phyloP scores from a whole-genome alignment of 139 green algal species.

The Picochlorum costavermella region DNA sequence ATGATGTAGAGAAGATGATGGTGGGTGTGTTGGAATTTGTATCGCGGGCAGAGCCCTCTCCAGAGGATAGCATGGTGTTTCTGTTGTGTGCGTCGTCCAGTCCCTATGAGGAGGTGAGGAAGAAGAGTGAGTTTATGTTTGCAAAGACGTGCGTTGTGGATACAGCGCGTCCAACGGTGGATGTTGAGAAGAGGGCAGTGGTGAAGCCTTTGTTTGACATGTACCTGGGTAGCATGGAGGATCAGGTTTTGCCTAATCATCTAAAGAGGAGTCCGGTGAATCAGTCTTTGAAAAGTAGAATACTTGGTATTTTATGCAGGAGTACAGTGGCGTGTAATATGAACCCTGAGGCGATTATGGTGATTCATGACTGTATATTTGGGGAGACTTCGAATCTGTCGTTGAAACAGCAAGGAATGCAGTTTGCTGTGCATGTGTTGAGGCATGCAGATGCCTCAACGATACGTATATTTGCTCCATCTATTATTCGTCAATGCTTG shows the following conservation, averaged over 20 bases:
- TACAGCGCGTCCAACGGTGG: slow-evolving; percentile 26
- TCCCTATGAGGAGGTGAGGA: slow-evolving; percentile 41
- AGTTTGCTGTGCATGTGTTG: slow-evolving; percentile 82
- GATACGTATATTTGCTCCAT: slow-evolving; percentile 46
- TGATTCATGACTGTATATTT: slow-evolving; percentile 46
- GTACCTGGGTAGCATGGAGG: slow-evolving; percentile 46
- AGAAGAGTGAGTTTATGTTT: slow-evolving; percentile 69
- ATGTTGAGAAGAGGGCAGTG: slow-evolving; percentile 54
- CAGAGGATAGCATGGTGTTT: slow-evolving; percentile 37
- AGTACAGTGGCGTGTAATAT: slow-evolving; percentile 65
- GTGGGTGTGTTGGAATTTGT: slow-evolving; percentile 71
- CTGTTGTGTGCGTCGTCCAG: slow-evolving; percentile 57
- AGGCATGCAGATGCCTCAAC: slow-evolving; percentile 54
- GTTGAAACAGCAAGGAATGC: slow-evolving; percentile 65
- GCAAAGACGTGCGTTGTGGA: slow-evolving; percentile 40
- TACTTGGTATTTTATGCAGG: slow-evolving; percentile 44
- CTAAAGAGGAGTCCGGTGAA: slow-evolving; percentile 17
- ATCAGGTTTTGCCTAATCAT: slow-evolving; percentile 7
- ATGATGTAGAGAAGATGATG: slow-evolving; percentile 35
- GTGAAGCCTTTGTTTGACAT: slow-evolving; percentile 45
- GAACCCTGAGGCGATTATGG: slow-evolving; percentile 49
- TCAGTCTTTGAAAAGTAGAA: slow-evolving; percentile 25
- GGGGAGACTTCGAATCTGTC: slow-evolving; percentile 26
- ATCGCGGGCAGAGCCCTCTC: slow-evolving; percentile 26
- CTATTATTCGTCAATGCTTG: slow-evolving; percentile 44